Evolutionary conservation across 352 stramenopile genomes (phyloP), one percentile per base, ranked within the genome.

Genomic region (Pythium plurisporium): DNA sequence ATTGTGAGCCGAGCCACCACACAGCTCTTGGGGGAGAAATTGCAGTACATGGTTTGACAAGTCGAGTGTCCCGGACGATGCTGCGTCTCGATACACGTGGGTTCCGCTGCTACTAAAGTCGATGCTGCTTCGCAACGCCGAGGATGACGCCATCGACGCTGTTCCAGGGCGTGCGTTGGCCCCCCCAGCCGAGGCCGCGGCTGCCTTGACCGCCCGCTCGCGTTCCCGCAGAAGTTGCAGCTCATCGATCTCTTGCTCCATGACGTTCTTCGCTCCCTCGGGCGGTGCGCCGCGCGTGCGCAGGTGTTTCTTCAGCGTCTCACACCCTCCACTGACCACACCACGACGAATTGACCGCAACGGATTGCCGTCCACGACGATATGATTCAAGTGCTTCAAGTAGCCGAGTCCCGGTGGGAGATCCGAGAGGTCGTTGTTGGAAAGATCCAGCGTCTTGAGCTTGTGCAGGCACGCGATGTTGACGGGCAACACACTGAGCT

Each of bases 231-330:
- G 55, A 1, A 74, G 15, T 22, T 75, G 59, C 2, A 87, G 56
- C 54, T 86, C 80, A 46, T 93, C 82, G 38, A 82, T 64, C 19
- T 91, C 80, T 70, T 88, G 75, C 64, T 87, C 80, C 31, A 89
- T 54, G 10, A 86, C 76, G 40, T 88, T 70, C 15, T 44, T 52
- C 1, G 79, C 75, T 0, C 77, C 79, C 26, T 57, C 55, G 3
- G 79, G 79, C 25, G 83, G 83, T 19, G 61, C 41, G 11, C 82
- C 84, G 7, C 84, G 76, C 4, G 82, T 92, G 15, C 82, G 78
- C 29, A 94, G 46, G 51, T 92, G 89, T 41, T 92, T 94, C 42
- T 94, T 94, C n/a, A 94, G 63, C 3, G 80, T 52, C 46, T 92
- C 76, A 4, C 76, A 91, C 4, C 83, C 83, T n/a, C 71, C 51